Evolutionary conservation across 202 grass and related monocot species (phyloP).

Genomic region (Elaeis oleifera): DNA sequence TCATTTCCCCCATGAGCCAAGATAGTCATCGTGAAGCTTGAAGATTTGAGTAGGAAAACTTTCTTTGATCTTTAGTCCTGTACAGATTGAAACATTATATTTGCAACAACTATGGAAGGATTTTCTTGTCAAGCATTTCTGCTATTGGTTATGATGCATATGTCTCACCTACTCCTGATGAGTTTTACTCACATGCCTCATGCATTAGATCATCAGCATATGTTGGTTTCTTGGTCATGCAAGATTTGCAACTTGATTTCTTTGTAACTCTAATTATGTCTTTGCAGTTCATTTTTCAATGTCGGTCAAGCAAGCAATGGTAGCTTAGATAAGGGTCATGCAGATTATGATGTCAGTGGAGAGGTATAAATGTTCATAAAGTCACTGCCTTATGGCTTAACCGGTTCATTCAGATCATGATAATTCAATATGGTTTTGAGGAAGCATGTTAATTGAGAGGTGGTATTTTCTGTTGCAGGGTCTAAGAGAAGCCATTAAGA

Average conservation of each 20-base stretch:
- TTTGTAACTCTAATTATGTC: conserved; percentile 4
- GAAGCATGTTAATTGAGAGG: no score
- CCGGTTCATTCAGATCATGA: conserved; percentile 2
- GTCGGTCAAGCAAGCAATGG: conserved; percentile 53
- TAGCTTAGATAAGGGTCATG: conserved; percentile 35
- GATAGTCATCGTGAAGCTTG: background rate
- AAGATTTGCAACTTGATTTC: background rate
- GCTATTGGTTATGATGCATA: no score
- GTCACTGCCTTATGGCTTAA: background rate
- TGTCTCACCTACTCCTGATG: no score
- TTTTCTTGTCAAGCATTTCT: no score
- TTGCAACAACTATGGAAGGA: no score
- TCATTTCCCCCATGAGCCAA: background rate
- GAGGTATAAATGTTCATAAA: conserved; percentile 40
- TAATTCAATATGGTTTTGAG: no score
- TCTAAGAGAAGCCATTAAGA: conserved; percentile 93
- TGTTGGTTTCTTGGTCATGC: no score
- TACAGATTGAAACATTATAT: no score
- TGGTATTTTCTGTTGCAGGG: conserved; percentile 45
- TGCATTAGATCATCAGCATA: no score
- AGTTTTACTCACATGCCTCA: no score
- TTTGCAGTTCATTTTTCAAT: conserved; percentile 73
- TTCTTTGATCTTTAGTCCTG: no score
- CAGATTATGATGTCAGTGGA: conserved; percentile 73
- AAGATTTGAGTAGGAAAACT: background rate